These are phyloP conservation scores for Paecilomyces dactylethromorphus DNA, from an alignment of 2,329 filamentous ascomycete genomes.

Conservation along the genomic window DNA sequence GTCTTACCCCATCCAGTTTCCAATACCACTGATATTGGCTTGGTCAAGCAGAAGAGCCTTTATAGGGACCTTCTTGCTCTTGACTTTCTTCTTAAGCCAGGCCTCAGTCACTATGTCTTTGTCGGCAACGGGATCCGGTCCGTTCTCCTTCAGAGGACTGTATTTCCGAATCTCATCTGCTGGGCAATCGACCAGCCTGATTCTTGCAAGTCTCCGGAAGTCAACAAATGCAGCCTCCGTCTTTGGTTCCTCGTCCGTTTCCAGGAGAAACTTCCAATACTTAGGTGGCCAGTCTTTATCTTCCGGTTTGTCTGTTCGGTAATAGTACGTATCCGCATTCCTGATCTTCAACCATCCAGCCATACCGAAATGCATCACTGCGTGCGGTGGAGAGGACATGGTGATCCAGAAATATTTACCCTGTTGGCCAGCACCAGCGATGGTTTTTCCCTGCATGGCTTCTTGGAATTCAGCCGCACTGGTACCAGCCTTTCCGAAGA, in stretches of 20 bases:
- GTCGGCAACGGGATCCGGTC: conserved; percentile 85
- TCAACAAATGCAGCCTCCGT: conserved; percentile 76
- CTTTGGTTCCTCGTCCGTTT: conserved; percentile 56
- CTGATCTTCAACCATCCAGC: conserved; percentile 83
- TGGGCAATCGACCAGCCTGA: conserved; percentile 75
- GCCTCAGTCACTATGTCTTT: conserved; percentile 67
- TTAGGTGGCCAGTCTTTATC: conserved; percentile 76
- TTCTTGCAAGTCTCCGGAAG: conserved; percentile 67
- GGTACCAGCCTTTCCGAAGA: conserved; percentile 88
- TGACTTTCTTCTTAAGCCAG: conserved; percentile 67
- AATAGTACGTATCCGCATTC: conserved; percentile 70
- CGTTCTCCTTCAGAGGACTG: conserved; percentile 81
- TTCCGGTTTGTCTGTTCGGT: conserved; percentile 57
- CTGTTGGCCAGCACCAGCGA: conserved; percentile 67
- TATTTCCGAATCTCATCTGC: conserved; percentile 68
- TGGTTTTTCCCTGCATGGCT: conserved; percentile 68
- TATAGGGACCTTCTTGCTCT: conserved; percentile 72
- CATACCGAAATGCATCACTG: conserved; percentile 80
- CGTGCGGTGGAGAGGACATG: conserved; percentile 70
- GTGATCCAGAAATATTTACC: conserved; percentile 97
- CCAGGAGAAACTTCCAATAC: conserved; percentile 79
- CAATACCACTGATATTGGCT: conserved; percentile 80
- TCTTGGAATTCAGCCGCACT: conserved; percentile 67
- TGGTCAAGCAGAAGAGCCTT: conserved; percentile 89
- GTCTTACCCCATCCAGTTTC: conserved; percentile 82